Base-by-base conservation (phyloP, 2,329 filamentous ascomycete species). In the Cladosporium colombiae region DNA sequence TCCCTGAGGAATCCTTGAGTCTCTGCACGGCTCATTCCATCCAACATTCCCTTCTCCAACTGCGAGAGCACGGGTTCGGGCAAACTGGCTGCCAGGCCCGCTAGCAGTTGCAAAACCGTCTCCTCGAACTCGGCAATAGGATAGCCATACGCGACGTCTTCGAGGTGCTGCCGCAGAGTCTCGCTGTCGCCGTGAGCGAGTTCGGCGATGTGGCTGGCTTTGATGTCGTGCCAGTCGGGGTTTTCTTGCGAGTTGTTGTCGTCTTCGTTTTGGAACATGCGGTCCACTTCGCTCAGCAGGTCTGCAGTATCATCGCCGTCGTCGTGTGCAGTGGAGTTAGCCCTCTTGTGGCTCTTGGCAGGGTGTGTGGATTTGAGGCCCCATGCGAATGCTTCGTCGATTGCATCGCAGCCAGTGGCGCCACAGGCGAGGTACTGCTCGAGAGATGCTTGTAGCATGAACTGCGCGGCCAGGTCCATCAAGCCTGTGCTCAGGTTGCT, bases 21-120 rank as follows among this genome's bases (percentile, higher is more conserved):
- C 64, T 82, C 75, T 27, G 68, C 70, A n/a, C 67, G 65, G 25
- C 75, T 78, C 66, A 83, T 70, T 11, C 77, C 77, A 18, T 74
- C 71, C 8, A 83, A 70, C 70, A 78, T 74, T 0, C 83, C 82
- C 29, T 77, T 77, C 68, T 86, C 84, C 4, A 87, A 75, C 68
- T 86, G 84, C 1, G 80, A 70, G 1, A 87, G 77, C 23, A 86
- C 75, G 0, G 85, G 85, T 35, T 77, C 74, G 23, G 80, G 73
- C 21, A 84, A 72, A 7, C 74, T 75, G 2, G 76, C 71, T 66
- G 84, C 78, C 14, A 86, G 72, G 31, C 76, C 73, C 0, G 74
- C 68, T 7, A 87, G 68, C 65, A 82, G 83, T 0, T 74, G 72
- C 4, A 81, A 67, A 1, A 85, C 68, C 1, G 70, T 67, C 3